These are phyloP conservation scores for Quercus tomentella DNA, from an alignment of 331 rosid genomes.

Conservation along the genomic window DNA sequence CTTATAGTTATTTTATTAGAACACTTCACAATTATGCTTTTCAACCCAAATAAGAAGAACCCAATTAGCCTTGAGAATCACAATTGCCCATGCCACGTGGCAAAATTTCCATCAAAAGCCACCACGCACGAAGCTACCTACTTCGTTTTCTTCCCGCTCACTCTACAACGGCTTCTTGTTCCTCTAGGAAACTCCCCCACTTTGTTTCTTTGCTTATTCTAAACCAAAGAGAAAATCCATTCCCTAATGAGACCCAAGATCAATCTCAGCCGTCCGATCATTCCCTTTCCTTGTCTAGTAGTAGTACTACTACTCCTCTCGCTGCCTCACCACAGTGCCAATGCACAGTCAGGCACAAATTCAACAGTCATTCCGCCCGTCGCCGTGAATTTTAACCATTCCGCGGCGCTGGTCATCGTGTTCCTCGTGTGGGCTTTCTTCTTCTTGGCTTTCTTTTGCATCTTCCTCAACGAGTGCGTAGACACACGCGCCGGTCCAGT, in stretches of 20 bases:
- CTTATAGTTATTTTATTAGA: too few species aligned
- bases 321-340: neutral
- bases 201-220: neutral
- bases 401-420: constrained; percentile 27
- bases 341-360: constrained; percentile 23
- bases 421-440: constrained; percentile 40
- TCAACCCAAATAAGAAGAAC: too few species aligned
- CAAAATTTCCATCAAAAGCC: neutral
- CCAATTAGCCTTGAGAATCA: neutral
- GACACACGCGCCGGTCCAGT: neutral
- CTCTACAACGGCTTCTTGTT: neutral
- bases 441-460: constrained; percentile 41
- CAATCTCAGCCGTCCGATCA: neutral
- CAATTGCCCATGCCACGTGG: neutral
- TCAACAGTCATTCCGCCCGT: neutral
- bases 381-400: constrained; percentile 9
- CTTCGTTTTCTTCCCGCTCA: neutral
- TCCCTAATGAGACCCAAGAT: neutral
- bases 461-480: constrained; percentile 44
- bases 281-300: neutral
- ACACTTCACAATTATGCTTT: too few species aligned
- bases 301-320: neutral
- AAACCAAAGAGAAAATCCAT: too few species aligned
- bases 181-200: neutral
- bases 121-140: neutral